Evolutionary conservation across 192 early-diverging fungal genomes (phyloP).

Genomic region (Funneliformis geosporum): DNA sequence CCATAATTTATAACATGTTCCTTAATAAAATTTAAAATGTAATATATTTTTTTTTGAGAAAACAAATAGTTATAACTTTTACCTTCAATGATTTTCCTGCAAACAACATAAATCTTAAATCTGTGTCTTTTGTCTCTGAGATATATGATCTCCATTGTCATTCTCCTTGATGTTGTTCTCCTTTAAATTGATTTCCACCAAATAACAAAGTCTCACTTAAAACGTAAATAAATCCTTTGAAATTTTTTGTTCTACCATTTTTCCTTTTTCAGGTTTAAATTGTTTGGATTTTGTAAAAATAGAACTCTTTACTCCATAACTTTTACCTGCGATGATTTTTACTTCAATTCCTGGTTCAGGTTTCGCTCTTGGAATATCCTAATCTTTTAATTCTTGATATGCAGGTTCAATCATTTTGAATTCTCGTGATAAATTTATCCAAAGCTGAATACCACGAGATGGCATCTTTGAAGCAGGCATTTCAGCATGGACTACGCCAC

Average conservation of each 20-base stretch:
- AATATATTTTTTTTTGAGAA: neutral
- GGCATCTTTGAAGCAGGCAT: conserved; percentile 53
- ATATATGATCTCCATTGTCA: conserved; percentile 13
- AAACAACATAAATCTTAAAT: conserved; percentile 41
- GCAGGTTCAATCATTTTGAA: conserved; percentile 70
- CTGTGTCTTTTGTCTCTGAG: conserved; percentile 23
- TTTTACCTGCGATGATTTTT: conserved; percentile 86
- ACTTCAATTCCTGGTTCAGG: conserved; percentile 57
- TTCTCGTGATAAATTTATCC: conserved; percentile 75
- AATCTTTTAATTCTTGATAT: conserved; percentile 70
- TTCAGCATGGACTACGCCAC: conserved; percentile 75
- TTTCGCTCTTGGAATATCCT: conserved; percentile 63
- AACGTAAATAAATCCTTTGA: conserved; percentile 68
- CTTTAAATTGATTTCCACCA: conserved; percentile 48
- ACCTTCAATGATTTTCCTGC: conserved; percentile 42
- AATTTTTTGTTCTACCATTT: conserved; percentile 55
- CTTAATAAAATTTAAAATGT: no score
- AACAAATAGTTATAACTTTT: neutral
- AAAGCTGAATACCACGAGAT: conserved; percentile 67
- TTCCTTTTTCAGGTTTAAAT: conserved; percentile 63
- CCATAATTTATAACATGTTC: no score
- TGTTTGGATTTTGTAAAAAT: conserved; percentile 77
- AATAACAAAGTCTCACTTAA: conserved; percentile 51
- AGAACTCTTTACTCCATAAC: conserved; percentile 64
- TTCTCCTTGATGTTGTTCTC: conserved; percentile 38